phyloP scores from a whole-genome alignment of 306 rosid species.

The Cicer arietinum region DNA sequence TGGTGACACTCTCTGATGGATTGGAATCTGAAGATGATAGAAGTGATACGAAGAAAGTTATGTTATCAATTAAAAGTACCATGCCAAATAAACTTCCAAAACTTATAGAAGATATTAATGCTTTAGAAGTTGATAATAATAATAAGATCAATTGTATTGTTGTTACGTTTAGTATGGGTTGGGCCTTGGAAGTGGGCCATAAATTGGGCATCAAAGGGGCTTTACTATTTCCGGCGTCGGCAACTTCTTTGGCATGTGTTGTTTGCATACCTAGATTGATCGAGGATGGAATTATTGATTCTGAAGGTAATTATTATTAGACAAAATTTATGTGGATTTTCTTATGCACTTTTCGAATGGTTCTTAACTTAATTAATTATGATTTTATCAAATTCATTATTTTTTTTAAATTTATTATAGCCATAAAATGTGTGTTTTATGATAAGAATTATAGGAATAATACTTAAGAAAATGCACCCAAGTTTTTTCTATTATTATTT shows the following conservation, averaged over 20 bases:
- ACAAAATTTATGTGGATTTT: too few species aligned
- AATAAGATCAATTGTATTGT: constrained; percentile 50
- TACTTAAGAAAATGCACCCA: too few species aligned
- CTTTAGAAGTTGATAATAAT: constrained; percentile 3
- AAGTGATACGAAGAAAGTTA: constrained; percentile 11
- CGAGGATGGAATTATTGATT: constrained; percentile 47
- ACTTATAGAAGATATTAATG: constrained; percentile 51
- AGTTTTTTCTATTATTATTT: too few species aligned
- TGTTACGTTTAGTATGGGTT: constrained; percentile 50
- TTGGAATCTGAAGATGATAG: constrained; percentile 52
- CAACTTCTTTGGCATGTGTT: constrained; percentile 41
- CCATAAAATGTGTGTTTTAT: too few species aligned
- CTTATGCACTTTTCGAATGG: too few species aligned
- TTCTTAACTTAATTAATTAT: too few species aligned
- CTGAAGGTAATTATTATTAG: constrained; percentile 22
- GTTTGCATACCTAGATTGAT: constrained; percentile 50
- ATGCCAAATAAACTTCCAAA: constrained; percentile 51
- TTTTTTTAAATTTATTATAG: too few species aligned
- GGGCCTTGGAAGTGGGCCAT: constrained; percentile 52
- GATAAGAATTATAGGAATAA: too few species aligned
- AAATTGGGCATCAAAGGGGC: constrained; percentile 55
- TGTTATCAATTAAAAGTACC: constrained; percentile 2
- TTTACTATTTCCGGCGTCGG: constrained; percentile 55
- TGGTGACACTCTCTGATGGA: constrained; percentile 55
- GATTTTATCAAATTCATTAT: too few species aligned